Conservation (phyloP, 352 stramenopile genomes). For the Phytophthora sansomeana region DNA sequence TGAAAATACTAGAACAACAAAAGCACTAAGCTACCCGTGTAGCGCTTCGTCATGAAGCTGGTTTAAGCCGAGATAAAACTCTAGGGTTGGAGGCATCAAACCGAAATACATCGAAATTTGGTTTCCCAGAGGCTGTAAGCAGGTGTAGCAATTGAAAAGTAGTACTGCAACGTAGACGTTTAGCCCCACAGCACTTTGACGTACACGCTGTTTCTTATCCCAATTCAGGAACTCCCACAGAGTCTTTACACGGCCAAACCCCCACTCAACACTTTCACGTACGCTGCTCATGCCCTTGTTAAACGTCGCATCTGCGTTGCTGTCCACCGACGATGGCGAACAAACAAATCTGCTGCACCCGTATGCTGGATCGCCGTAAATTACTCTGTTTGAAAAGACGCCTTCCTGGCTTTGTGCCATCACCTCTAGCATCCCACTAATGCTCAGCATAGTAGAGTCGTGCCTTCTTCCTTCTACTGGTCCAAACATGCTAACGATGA, state of each 20-base stretch:
- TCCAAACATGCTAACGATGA: background rate
- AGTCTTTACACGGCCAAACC: background rate
- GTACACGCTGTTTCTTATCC: background rate
- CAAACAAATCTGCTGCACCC: background rate
- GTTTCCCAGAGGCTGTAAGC: background rate
- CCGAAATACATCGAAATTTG: slow-evolving; percentile 4
- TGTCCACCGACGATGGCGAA: background rate
- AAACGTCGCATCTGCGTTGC: background rate
- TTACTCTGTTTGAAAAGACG: background rate
- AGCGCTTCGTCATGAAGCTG: too few relatives aligned
- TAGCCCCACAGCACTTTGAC: background rate
- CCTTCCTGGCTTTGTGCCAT: background rate
- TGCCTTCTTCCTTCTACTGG: background rate
- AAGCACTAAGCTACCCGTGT: too few relatives aligned
- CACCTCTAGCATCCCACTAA: background rate
- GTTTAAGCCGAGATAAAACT: background rate
- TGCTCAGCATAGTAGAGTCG: background rate
- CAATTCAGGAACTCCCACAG: background rate
- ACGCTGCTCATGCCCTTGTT: background rate
- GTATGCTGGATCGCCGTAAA: background rate
- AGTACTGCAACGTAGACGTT: background rate
- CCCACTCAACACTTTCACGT: background rate
- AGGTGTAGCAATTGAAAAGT: background rate
- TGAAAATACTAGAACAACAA: background rate
- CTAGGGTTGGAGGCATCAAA: background rate